Percentiles rank a stretch among this genome's conserved stretches.
Conservation (phyloP, 108 stramenopile genomes). For the Fistulifera solaris region DNA sequence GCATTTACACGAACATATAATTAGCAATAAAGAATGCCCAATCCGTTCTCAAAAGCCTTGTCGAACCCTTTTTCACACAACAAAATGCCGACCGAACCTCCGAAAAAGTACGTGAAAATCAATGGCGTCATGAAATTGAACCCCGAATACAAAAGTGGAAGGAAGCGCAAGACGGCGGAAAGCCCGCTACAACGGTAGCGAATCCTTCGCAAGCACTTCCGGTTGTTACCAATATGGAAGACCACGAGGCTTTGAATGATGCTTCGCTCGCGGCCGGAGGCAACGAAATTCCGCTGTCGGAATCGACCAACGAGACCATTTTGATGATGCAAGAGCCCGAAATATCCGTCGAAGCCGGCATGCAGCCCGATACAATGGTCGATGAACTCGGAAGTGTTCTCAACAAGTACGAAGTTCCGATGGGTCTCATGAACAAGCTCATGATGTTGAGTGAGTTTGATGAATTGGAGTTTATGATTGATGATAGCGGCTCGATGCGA, state of each 20-base stretch:
- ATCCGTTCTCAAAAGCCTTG: no score
- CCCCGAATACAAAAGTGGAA: slow-evolving; percentile 41
- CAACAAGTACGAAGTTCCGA: slow-evolving; percentile 45
- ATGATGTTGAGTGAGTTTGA: slow-evolving; percentile 34
- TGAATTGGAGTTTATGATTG: slow-evolving; percentile 34
- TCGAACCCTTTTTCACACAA: no score
- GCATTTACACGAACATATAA: no score
- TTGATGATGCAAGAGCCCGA: slow-evolving; percentile 50
- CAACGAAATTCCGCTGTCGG: slow-evolving; percentile 27
- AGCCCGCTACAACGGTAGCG: slow-evolving; percentile 5
- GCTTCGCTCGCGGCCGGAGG: slow-evolving; percentile 8
- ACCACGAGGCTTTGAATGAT: slow-evolving; percentile 27
- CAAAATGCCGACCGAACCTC: slow-evolving; percentile 5
- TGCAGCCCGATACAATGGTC: slow-evolving; percentile 29
- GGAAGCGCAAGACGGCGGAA: slow-evolving; percentile 21
- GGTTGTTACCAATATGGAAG: slow-evolving; percentile 33
- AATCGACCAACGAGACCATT: slow-evolving; percentile 37
- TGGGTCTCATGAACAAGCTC: slow-evolving; percentile 44
- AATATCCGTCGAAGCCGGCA: slow-evolving; percentile 32
- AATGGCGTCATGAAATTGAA: slow-evolving; percentile 49
- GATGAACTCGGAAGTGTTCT: slow-evolving; percentile 29
- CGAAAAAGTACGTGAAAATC: slow-evolving; percentile 46
- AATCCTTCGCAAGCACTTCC: slow-evolving; percentile 17
- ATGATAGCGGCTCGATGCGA: slow-evolving; percentile 29
- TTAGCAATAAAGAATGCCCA: no score